These are phyloP conservation scores for Tetrapisispora namnaoensis DNA, from an alignment of 805 yeast genomes.

Conservation along the genomic window DNA sequence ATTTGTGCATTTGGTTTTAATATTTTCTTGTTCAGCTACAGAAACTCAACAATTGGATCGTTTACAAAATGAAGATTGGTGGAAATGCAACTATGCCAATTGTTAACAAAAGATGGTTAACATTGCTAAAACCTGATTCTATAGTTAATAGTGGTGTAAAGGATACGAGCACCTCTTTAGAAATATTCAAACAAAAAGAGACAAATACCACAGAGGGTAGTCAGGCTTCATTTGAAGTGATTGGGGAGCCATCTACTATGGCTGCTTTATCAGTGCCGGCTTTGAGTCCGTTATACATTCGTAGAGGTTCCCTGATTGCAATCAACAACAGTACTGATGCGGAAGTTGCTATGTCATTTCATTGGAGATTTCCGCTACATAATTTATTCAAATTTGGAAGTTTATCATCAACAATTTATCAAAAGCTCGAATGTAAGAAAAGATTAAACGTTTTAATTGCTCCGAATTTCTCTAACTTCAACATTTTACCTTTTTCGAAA, in stretches of 20 bases:
- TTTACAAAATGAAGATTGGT: not conserved
- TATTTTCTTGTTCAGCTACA: too few relatives aligned
- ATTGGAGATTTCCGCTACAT: slow-evolving; percentile 16
- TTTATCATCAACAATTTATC: slow-evolving; percentile 14
- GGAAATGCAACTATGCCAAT: not conserved
- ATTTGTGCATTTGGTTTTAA: too few relatives aligned
- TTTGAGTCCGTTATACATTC: slow-evolving; percentile 16
- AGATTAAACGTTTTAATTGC: slow-evolving; percentile 18
- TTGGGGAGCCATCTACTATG: slow-evolving; percentile 21
- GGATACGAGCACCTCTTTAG: not conserved
- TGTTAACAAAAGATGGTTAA: slow-evolving; percentile 10
- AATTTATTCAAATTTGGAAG: slow-evolving; percentile 15
- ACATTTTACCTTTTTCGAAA: not conserved
- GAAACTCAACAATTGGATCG: not conserved
- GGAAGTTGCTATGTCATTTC: slow-evolving; percentile 11
- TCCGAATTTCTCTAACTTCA: slow-evolving; percentile 12
- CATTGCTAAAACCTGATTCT: slow-evolving; percentile 13
- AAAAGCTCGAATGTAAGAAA: slow-evolving; percentile 11
- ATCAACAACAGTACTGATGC: slow-evolving; percentile 9
- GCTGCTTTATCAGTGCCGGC: slow-evolving; percentile 17
- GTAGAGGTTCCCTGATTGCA: slow-evolving; percentile 23
- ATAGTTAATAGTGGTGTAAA: not conserved
- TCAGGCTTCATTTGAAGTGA: slow-evolving; percentile 11
- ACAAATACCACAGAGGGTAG: not conserved
- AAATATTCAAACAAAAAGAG: not conserved